Base-by-base conservation (phyloP, 2,329 filamentous ascomycete species). In the Hypoxylon sp. region DNA sequence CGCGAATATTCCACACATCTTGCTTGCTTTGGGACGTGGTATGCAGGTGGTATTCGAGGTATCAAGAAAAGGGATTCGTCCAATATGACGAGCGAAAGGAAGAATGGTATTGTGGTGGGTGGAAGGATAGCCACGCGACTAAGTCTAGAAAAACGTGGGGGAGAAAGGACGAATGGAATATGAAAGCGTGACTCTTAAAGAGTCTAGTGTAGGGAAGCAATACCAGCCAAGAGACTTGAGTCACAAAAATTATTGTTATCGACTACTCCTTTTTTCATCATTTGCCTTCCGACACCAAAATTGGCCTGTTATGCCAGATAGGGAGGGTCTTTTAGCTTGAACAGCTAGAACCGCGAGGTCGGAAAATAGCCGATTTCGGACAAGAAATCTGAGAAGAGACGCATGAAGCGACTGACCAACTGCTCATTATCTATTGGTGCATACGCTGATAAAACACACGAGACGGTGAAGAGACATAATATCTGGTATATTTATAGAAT, bases 1-100 rank as follows among this genome's bases (percentile, higher is more conserved):
- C 76, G 93, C 94, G 81, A 97, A 97, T 78, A 97, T 97, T 81
- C 94, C 94, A 90, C 94, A 97, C 94, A 97, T 97, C 75, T 80
- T 91, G 85, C 78, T 79, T 91, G 85, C 77, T 79, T 76, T 74
- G 53, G 45, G 45, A 25, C 61, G 70, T 65, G 50, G 29, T 29
- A 34, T 48, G 54, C 45, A 58, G 43, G 48, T 41, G 47, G 63
- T 32, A 47, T 29, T 39, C 12, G 16, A 56, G 45, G 45, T 67
- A 59, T 50, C 16, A 58, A 30, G 16, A 63, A 50, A 34, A 58
- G 30, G 48, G 47, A 51, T 55, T 61, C 47, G 45, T 19, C 19
- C 21, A 16, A 47, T 32, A 46, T 27, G 37, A 27, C 23, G 48
- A 48, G 45, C 30, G 39, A 48, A 39, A 27, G 25, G 39, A 43